Evolutionary conservation across 2,329 filamentous ascomycete species (phyloP), one percentile per base, ranked within the genome.

Genomic region (Diplodia sapinea): DNA sequence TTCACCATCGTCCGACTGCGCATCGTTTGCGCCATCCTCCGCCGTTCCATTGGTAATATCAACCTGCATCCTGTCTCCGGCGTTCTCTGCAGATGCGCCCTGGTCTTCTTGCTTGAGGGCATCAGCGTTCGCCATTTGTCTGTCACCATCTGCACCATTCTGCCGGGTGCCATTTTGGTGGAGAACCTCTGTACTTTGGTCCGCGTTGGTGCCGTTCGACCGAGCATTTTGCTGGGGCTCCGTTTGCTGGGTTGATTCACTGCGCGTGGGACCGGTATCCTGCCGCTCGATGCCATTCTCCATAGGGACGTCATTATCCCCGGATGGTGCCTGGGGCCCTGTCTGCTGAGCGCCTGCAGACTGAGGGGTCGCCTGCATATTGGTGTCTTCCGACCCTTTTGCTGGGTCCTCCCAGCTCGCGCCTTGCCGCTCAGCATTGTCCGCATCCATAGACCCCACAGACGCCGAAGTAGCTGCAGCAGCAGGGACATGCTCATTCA

Each of bases 401-500:
- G 17, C 17, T 20, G 43, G 66, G 13, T 68, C 59, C 29, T 68
- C 66, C 66, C 66, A 68, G 20, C 49, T 54, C 12, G 50, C 26
- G 26, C 29, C 65, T 13, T 59, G 65, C 23, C 43, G 43, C 40
- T 66, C 65, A 6, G 20, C 23, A 7, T 36, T 40, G 31, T 67
- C 55, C 20, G 38, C 57, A 17, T 68, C 66, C 7, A 63, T 29
- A 26, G 66, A 68, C 12, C 15, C 66, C 17, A 40, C 31, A 2
- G 50, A 63, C 23, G 33, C 57, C 8, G 66, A 50, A 36, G 66
- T 29, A 23, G 50, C 47, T 11, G n/a, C 65, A n/a, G 26, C 55
- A 23, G 11, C 49, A 7, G n/a, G 17, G 9, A 15, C 51, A 55
- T 15, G 17, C 12, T 36, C 49, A 23, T 68, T 59, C 74, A 85